Base-by-base conservation (phyloP, 2,329 filamentous ascomycete genomes). In the Aspergillus carbonarius region DNA sequence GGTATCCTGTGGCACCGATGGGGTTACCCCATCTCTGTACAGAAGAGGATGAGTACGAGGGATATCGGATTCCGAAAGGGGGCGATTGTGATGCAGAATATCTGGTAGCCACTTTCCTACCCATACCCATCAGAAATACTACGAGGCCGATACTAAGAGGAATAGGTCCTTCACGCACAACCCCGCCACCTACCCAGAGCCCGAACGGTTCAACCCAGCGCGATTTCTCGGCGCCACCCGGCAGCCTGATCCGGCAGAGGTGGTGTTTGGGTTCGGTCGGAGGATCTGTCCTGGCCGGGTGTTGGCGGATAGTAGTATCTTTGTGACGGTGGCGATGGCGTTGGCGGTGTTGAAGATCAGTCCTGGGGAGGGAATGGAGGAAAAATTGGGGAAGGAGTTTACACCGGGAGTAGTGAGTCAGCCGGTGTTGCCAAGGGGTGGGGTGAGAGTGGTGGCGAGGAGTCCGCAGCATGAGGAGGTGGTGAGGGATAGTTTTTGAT, bases 331-430 rank as follows among this genome's bases (percentile, higher is more conserved):
- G 18, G 78, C 74, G 0, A 79, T 79, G 30, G 68, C 74, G 0
- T 68, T 86, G 1, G 74, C 83, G 0, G 78, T 77, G 0, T 84
- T 85, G 51, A 66, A 74, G 4, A 70, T 83, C 13, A 58, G 58
- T 9, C 79, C 79, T 55, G 60, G 63, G 17, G 70, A 72, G 9
- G 65, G 80, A 0, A 47, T 30, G 10, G 76, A 74, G 20, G 68
- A 74, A 3, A 20, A 27, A 0, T 8, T 7, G 25, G 66, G 69
- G 18, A 42, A 76, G 0, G 66, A 72, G 30, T 78, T 79, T 42
- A 64, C 70, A 58, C 55, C 77, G 4, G 72, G 72, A 0, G 61
- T 74, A 42, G 60, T 75, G 10, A 72, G 66, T 40, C 69, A 80
- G 60, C 77, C 78, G 0, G 63, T 68, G 1, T 72, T 74, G 7